These are phyloP conservation scores for Hyphopichia wangnamkhiaoensis DNA, from an alignment of 1,139 yeast genomes.

Conservation along the genomic window DNA sequence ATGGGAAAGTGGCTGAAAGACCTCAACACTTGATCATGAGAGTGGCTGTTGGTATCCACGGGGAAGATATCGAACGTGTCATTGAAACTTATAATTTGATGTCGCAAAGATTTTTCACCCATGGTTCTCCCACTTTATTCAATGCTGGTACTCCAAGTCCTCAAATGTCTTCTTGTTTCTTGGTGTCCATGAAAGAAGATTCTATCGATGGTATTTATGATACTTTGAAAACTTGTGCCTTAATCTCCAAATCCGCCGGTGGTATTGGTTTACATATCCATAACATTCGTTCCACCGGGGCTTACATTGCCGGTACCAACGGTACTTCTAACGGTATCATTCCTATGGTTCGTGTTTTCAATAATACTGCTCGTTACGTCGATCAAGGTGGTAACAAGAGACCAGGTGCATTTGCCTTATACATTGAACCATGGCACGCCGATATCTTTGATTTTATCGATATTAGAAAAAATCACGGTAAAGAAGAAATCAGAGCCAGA, in stretches of 20 bases:
- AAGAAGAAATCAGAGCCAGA: constrained; percentile 87
- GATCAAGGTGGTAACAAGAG: constrained; percentile 95
- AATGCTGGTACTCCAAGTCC: constrained; percentile 89
- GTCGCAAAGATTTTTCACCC: constrained; percentile 84
- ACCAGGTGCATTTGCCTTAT: constrained; percentile 90
- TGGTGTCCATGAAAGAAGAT: constrained; percentile 86
- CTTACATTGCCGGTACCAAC: constrained; percentile 85
- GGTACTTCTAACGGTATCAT: constrained; percentile 88
- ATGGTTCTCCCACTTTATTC: constrained; percentile 87
- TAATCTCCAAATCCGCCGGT: constrained; percentile 88
- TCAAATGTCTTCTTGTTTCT: constrained; percentile 87
- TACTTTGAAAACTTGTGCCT: constrained; percentile 81
- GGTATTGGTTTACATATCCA: constrained; percentile 87
- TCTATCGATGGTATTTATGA: constrained; percentile 90
- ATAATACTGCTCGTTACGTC: constrained; percentile 89
- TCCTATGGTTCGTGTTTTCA: constrained; percentile 88
- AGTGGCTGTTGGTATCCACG: constrained; percentile 87
- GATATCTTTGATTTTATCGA: constrained; percentile 83
- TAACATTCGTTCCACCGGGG: constrained; percentile 82
- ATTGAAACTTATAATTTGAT: constrained; percentile 80
- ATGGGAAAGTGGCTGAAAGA: constrained; percentile 80
- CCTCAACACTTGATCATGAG: constrained; percentile 91
- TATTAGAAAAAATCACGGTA: constrained; percentile 86
- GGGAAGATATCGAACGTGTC: constrained; percentile 66
- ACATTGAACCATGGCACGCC: constrained; percentile 91